Evolutionary conservation across 2,329 filamentous ascomycete genomes (phyloP).

Genomic region (Ophiocordyceps unilateralis): DNA sequence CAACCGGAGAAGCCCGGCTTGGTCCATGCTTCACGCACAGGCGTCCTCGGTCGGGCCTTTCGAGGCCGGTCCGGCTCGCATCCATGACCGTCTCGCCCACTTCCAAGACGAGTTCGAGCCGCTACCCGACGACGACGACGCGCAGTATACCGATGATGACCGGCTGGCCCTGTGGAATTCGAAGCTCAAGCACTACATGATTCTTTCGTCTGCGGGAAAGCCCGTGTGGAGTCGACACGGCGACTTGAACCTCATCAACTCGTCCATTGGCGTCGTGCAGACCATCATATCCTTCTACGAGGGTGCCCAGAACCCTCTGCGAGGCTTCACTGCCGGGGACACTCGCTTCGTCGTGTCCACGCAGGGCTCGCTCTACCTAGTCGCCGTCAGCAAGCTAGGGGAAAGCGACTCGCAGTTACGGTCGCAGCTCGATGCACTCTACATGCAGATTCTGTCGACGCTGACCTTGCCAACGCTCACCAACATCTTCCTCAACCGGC

Average conservation of each 20-base stretch:
- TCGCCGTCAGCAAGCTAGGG: conserved; percentile 81
- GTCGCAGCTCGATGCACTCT: conserved; percentile 77
- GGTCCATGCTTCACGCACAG: conserved; percentile 48
- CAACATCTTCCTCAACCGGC: conserved; percentile 74
- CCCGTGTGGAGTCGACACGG: conserved; percentile 95
- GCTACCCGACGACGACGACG: conserved; percentile 37
- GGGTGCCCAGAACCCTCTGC: conserved; percentile 56
- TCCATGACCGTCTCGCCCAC: conserved; percentile 38
- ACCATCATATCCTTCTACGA: conserved; percentile 97
- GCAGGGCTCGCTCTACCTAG: conserved; percentile 77
- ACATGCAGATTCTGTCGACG: conserved; percentile 96
- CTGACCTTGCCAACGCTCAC: conserved; percentile 75
- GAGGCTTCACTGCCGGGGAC: conserved; percentile 72
- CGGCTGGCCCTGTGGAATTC: conserved; percentile 66
- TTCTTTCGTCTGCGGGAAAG: conserved; percentile 88
- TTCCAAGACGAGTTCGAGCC: conserved; percentile 68
- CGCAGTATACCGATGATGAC: conserved; percentile 30
- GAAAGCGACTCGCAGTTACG: conserved; percentile 83
- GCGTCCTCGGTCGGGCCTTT: conserved; percentile 43
- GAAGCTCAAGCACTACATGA: conserved; percentile 94
- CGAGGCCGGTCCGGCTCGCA: conserved; percentile 27
- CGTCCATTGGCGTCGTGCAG: conserved; percentile 87
- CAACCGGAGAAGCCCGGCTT: conserved; percentile 48
- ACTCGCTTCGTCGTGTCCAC: conserved; percentile 74
- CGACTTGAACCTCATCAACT: conserved; percentile 74